Evolutionary conservation across 192 early-diverging fungal species (phyloP).

Genomic region (Pilaira anomala): DNA sequence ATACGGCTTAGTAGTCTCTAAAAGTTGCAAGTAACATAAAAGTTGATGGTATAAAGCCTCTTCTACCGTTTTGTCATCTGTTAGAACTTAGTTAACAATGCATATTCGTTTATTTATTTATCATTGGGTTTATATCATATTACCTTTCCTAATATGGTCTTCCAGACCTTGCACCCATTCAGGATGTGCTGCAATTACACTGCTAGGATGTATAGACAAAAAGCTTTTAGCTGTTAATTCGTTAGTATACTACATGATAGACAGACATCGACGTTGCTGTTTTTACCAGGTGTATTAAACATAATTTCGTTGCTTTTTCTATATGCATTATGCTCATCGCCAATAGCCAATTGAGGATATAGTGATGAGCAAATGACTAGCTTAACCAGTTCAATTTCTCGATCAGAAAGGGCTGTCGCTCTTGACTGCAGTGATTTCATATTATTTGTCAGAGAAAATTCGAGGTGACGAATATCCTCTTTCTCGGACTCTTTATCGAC

Average conservation of each 20-base stretch:
- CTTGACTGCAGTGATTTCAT: conserved; percentile 36
- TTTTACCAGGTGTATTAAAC: conserved; percentile 57
- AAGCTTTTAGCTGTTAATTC: conserved; percentile 40
- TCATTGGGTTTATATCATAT: neutral
- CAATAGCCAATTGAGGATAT: conserved; percentile 63
- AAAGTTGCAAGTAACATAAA: conserved; percentile 57
- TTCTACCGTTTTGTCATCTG: conserved; percentile 36
- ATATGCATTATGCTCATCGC: conserved; percentile 61
- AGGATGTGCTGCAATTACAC: conserved; percentile 54
- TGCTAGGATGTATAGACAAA: conserved; percentile 60
- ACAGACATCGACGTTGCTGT: too few relatives aligned
- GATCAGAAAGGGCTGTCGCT: conserved; percentile 37
- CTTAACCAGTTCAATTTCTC: conserved; percentile 55
- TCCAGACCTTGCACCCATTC: conserved; percentile 50
- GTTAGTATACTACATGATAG: neutral
- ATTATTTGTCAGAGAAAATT: conserved; percentile 58
- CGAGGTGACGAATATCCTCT: conserved; percentile 52
- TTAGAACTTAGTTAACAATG: neutral
- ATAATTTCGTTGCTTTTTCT: conserved; percentile 49
- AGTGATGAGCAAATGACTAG: conserved; percentile 60
- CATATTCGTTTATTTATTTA: neutral
- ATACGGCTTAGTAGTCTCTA: conserved; percentile 69
- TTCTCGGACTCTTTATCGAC: neutral
- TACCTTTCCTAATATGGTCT: conserved; percentile 36
- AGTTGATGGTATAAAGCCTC: conserved; percentile 45